Base-by-base conservation (phyloP, 192 early-diverging fungal species). In the Thamnidium elegans region DNA sequence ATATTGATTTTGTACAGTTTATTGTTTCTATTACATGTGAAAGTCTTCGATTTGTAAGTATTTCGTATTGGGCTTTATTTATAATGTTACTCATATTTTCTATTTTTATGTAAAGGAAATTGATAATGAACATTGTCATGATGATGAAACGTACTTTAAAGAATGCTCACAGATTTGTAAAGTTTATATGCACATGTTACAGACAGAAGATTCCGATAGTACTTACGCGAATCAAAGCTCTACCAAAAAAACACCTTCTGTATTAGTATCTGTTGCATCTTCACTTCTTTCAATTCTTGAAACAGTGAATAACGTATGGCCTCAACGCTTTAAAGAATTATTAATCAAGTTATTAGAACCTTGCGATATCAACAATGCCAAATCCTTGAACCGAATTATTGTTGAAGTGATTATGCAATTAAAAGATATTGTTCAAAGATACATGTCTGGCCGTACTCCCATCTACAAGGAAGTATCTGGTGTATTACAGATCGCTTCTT, bases 1-100 rank as follows among this genome's bases (percentile, higher is more conserved):
- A 83, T 42, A 62, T 78, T 20, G 78, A 74, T 36, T 83, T 85
- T 72, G 63, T 81, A 4, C 76, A 78, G 21, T 81, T 79, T 67
- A 69, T 81, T 17, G 69, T 71, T 8, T 63, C 73, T 8, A 71
- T 52, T 59, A 23, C 62, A 76, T 14, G 60, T 69, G 6, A 68
- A 69, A 74, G 78, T 77, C 75, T n/a, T 17, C 4, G 17, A 44
- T 39, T 53, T 65, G 50, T 32, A 39, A 31, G 26, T 55, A 7
- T 7, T 30, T 45, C 1, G 44, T 13, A 45, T 45, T 0, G 26
- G 26, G 1, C 26, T 26, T 26, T 45, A 45, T 45, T 15, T 9
- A 45, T 45, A 45, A 15, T 9, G 44, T 15, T 13, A 4, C 14
- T 26, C 3, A 26, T 9, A 45, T 13, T 15, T 39, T 10, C 1